Conservation (phyloP, 495 filamentous ascomycete species). For the Schizothecium vesticola region DNA sequence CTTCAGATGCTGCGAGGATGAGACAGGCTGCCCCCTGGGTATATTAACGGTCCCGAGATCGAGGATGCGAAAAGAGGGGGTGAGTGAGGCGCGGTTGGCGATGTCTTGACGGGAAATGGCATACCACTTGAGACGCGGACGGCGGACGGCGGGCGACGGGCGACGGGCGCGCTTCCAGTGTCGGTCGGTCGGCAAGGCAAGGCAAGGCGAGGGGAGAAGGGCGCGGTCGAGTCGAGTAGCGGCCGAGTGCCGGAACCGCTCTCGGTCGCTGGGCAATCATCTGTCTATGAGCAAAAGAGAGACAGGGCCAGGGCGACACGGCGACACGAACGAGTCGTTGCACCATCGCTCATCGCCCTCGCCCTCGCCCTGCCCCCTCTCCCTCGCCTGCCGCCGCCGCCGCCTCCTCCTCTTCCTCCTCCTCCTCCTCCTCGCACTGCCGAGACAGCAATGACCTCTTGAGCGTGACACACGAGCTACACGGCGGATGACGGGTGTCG, state of each 20-base stretch:
- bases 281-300: not conserved
- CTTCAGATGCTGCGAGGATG: not conserved
- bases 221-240: not conserved
- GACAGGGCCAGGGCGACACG: not conserved
- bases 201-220: too few species aligned
- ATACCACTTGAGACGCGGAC: not conserved
- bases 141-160: too few species aligned
- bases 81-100: not conserved
- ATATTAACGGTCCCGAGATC: not conserved
- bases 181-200: not conserved
- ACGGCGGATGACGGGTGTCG: conserved; percentile 24
- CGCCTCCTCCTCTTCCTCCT: not conserved
- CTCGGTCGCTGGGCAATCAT: not conserved
- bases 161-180: too few species aligned
- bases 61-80: not conserved
- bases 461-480: conserved; percentile 13
- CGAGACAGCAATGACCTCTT: conserved; percentile 6
- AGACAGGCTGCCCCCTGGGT: not conserved
- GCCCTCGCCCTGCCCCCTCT: not conserved
- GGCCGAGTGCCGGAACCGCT: not conserved
- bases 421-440: not conserved
- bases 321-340: not conserved
- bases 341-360: not conserved
- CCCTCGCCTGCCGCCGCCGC: conserved; percentile 3
- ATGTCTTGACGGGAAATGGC: not conserved